Evolutionary conservation across 805 yeast species (phyloP), one percentile per base, ranked within the genome.

Genomic region (Yamadazyma sp.): DNA sequence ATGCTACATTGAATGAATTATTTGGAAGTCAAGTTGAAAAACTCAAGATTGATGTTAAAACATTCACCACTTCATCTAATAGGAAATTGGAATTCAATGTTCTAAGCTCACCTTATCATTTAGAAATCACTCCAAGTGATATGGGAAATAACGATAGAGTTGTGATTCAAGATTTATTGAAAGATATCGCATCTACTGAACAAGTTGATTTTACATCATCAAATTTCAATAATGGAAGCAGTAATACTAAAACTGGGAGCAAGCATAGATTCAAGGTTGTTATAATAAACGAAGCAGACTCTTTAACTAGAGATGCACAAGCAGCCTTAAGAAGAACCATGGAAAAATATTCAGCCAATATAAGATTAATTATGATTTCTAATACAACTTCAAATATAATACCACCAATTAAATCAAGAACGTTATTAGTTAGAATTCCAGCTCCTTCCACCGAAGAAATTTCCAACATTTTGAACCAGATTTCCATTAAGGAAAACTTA

Each of bases 51-150:
- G 98, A 93, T 54, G 85, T 89, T 23, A 82, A 95, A 48, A 79
- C 84, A 2, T 86, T 91, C 53, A 78, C 77, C 22, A 83, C 95
- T 0, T 65, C 80, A 8, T 71, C 85, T 7, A 82, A 79, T 45
- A 68, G 89, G 31, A 91, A 87, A 55, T 61, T 93, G 37, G 98
- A 93, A 51, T 81, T 93, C 60, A 93, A 87, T 52, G 88, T 93
- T 15, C 85, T 93, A n/a, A 84, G 95, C 28, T 82, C 95, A 8
- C 85, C 91, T 0, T 78, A 82, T 54, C 99, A 93, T 60, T 62
- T 89, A 43, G 99, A 93, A 56, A 85, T 93, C 50, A 93, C 98
- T 2, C 99, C 99, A 6, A 77, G 93, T 41, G 98, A 93, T 60
- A 82, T 93, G 81, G 98, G 98, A 5, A 87, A 83, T 58, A 87